Percentiles rank a stretch among this genome's conserved stretches.
These are phyloP conservation scores for Vaccinium vitisidaea DNA, from an alignment of 148 eudicot genomes.

Conservation along the genomic window DNA sequence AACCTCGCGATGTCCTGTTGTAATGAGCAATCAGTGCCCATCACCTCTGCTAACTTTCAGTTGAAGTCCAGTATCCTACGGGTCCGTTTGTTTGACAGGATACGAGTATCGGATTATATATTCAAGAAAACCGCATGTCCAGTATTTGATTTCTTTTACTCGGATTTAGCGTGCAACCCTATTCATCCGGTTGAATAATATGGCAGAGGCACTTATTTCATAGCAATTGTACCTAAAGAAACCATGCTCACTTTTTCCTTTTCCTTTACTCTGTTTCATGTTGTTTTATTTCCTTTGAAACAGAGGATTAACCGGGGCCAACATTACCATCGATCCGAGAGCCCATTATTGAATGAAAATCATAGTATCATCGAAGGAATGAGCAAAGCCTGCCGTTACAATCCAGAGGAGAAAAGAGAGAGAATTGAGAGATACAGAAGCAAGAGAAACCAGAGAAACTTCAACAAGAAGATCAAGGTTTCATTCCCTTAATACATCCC, in stretches of 20 bases:
- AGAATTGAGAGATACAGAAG: constrained; percentile 78
- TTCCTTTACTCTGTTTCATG: not conserved
- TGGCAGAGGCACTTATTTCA: not conserved
- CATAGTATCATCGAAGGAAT: constrained; percentile 64
- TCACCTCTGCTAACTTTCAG: no score
- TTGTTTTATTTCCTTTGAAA: constrained; percentile 8
- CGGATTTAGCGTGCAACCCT: no score
- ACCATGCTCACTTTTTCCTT: not conserved
- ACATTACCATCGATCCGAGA: constrained; percentile 43
- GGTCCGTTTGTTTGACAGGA: not conserved
- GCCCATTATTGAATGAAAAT: constrained; percentile 64
- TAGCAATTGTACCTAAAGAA: not conserved
- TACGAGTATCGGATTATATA: not conserved
- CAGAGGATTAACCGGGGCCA: constrained; percentile 45
- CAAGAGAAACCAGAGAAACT: constrained; percentile 86
- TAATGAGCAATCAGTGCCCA: no score
- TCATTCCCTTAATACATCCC: not conserved
- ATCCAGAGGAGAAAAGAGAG: constrained; percentile 84
- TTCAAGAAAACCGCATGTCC: not conserved
- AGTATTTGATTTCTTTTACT: not conserved
- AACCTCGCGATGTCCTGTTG: not conserved
- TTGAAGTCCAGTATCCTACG: no score
- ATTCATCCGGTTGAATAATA: not conserved
- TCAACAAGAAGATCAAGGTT: constrained; percentile 95
- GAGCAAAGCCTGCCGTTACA: constrained; percentile 68